Conservation (phyloP, 73 alveolate species). For the Diophrys sp. region DNA sequence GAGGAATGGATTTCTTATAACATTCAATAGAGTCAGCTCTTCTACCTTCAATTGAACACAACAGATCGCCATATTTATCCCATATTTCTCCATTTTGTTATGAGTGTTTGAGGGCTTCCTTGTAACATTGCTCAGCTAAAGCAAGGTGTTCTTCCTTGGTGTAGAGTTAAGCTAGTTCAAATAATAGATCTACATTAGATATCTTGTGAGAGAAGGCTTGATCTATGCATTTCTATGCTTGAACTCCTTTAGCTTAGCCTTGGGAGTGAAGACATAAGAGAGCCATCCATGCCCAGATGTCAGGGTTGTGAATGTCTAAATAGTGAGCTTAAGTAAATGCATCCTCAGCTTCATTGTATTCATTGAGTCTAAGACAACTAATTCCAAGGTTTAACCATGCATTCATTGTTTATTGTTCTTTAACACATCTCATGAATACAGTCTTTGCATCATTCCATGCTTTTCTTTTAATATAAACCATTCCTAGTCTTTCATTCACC, state of each 20-base stretch:
- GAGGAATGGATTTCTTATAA: slow-evolving; percentile 31
- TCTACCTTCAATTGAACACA: slow-evolving; percentile 3
- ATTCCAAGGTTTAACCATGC: slow-evolving; percentile 96
- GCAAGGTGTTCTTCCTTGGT: slow-evolving; percentile 16
- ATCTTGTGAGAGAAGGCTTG: slow-evolving; percentile 73
- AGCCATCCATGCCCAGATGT: slow-evolving; percentile 88
- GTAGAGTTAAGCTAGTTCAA: slow-evolving; percentile 73
- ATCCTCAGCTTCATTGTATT: slow-evolving; percentile 88
- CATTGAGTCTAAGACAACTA: slow-evolving; percentile 83
- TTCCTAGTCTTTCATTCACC: slow-evolving; percentile 84
- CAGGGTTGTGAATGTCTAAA: slow-evolving; percentile 81
- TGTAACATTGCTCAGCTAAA: slow-evolving; percentile 18
- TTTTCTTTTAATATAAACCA: slow-evolving; percentile 88
- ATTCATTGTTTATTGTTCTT: slow-evolving; percentile 73
- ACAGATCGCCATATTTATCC: slow-evolving; percentile 44
- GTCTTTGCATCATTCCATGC: slow-evolving; percentile 98
- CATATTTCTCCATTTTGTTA: slow-evolving; percentile 29
- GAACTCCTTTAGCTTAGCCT: slow-evolving; percentile 47
- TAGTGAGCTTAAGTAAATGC: slow-evolving; percentile 87
- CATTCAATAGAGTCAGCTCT: slow-evolving; percentile 36
- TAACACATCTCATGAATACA: slow-evolving; percentile 87
- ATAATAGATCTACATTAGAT: slow-evolving; percentile 56
- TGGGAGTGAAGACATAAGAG: slow-evolving; percentile 68
- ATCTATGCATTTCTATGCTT: slow-evolving; percentile 73
- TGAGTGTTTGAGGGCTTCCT: slow-evolving; percentile 8